Percentiles rank a stretch among this genome's conserved stretches.
These are phyloP conservation scores for Yamadazyma philogaea DNA, from an alignment of 805 yeast species.

Conservation along the genomic window DNA sequence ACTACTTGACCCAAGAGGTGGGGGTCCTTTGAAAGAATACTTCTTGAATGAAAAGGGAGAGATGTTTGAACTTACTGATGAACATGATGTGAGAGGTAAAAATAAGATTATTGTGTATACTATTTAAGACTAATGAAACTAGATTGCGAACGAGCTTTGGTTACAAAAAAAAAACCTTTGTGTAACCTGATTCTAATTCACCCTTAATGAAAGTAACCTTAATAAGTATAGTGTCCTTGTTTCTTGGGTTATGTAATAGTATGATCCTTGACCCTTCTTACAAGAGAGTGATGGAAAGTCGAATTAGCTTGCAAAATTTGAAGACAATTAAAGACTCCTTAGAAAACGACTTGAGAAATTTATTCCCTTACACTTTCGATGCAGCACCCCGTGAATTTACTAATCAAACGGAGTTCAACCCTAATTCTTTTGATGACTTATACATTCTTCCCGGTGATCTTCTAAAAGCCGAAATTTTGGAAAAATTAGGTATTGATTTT, in stretches of 20 bases:
- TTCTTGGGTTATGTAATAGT: neutral
- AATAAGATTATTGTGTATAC: slow-evolving; percentile 31
- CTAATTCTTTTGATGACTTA: slow-evolving; percentile 6
- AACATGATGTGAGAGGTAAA: slow-evolving; percentile 20
- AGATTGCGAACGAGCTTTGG: slow-evolving; percentile 6
- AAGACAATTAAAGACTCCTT: slow-evolving; percentile 11
- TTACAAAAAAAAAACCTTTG: slow-evolving; percentile 7
- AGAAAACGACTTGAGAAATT: slow-evolving; percentile 14
- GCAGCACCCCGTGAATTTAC: neutral
- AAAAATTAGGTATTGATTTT: slow-evolving; percentile 21
- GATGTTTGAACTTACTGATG: slow-evolving; percentile 25
- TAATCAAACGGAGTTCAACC: neutral
- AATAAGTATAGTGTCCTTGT: neutral
- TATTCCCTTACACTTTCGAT: neutral
- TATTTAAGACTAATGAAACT: slow-evolving; percentile 9
- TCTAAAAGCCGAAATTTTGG: slow-evolving; percentile 18
- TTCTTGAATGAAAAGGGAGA: slow-evolving; percentile 29
- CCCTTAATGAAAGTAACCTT: neutral
- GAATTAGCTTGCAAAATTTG: slow-evolving; percentile 10
- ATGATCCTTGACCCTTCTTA: slow-evolving; percentile 1
- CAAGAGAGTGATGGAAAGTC: neutral
- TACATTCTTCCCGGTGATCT: slow-evolving; percentile 25
- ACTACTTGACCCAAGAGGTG: slow-evolving; percentile 15
- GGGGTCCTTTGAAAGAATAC: slow-evolving; percentile 24
- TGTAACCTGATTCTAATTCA: neutral